phyloP scores from a whole-genome alignment of 2,329 filamentous ascomycete genomes.

The Neofusicoccum kwambonambiense region DNA sequence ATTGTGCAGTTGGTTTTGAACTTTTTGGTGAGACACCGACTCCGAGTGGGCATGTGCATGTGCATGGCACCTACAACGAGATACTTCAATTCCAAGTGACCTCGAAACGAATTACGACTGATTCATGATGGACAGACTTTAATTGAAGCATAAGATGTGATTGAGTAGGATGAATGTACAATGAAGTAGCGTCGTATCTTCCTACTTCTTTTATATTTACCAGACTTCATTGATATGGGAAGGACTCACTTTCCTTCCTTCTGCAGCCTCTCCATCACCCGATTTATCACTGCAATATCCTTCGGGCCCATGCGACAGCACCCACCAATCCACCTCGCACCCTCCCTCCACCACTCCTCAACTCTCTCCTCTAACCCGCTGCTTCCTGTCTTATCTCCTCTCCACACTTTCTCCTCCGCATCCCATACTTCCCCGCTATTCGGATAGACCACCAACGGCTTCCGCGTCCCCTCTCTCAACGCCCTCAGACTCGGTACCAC shows the following conservation, averaged over 20 bases:
- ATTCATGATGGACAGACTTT: no score
- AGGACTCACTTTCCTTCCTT: background rate
- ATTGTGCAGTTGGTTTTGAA: no score
- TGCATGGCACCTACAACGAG: no score
- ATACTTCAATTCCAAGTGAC: no score
- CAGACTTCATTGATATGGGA: no score
- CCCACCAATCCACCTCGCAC: conserved; percentile 46
- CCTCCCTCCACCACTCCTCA: conserved; percentile 34
- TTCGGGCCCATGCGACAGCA: conserved; percentile 48
- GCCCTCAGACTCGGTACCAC: conserved; percentile 34
- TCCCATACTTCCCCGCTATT: conserved; percentile 49
- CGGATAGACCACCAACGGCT: conserved; percentile 1
- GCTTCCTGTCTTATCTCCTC: conserved; percentile 28
- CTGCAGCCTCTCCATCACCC: background rate
- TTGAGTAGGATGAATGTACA: no score
- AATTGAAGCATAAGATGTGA: no score
- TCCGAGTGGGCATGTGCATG: no score
- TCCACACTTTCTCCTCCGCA: conserved; percentile 39
- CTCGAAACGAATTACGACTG: no score
- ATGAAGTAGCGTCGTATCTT: no score
- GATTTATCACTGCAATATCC: conserved; percentile 38
- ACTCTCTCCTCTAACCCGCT: conserved; percentile 29
- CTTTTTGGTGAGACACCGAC: no score
- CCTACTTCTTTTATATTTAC: no score
- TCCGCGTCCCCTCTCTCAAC: conserved; percentile 21